These are phyloP conservation scores for Paramyrothecium sp. DNA, from an alignment of 2,329 filamentous ascomycete genomes.

Conservation along the genomic window DNA sequence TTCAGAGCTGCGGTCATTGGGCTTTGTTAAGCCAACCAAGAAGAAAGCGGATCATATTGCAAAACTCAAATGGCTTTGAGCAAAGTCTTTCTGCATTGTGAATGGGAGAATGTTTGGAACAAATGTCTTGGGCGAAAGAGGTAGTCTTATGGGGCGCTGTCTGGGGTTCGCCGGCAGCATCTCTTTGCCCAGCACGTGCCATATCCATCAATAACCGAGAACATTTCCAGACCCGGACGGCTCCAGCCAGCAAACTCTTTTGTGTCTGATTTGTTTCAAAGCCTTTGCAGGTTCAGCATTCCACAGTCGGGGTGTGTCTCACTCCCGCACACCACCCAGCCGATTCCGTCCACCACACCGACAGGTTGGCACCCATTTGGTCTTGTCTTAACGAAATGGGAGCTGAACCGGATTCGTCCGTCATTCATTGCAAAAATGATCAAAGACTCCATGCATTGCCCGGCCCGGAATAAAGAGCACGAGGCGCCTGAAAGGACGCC, in stretches of 20 bases:
- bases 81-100: not conserved
- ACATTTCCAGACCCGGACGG: not conserved
- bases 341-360: not conserved
- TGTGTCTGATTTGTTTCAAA: not conserved
- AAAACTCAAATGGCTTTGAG: slow-evolving; percentile 77
- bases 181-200: not conserved
- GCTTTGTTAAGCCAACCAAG: slow-evolving; percentile 83
- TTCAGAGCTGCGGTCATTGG: slow-evolving; percentile 81
- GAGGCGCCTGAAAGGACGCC: not conserved
- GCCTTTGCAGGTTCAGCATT: not conserved
- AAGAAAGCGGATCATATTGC: slow-evolving; percentile 92
- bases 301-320: not conserved
- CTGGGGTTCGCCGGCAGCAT: not conserved
- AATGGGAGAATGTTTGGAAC: not conserved
- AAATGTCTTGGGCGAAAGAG: not conserved
- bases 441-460: not conserved
- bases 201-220: not conserved
- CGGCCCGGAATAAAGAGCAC: not conserved
- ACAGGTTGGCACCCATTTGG: not conserved
- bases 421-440: not conserved
- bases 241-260: not conserved
- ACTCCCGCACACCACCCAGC: not conserved
- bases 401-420: not conserved
- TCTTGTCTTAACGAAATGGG: not conserved
- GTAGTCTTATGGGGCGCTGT: not conserved